phyloP scores from a whole-genome alignment of 805 yeast genomes.

The Sugiyamaella valdiviana region DNA sequence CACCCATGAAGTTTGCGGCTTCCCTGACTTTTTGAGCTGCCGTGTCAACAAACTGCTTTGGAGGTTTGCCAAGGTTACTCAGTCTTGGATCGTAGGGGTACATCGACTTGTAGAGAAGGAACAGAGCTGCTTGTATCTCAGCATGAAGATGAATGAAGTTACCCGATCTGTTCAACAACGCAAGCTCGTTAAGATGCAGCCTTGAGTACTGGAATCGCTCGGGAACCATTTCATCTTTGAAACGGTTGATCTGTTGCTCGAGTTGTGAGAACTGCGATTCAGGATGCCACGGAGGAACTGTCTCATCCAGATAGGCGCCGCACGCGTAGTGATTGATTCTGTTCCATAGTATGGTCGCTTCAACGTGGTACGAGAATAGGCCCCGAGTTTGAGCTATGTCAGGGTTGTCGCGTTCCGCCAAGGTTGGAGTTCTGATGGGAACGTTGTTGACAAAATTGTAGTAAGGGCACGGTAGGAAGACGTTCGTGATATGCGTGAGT shows the following conservation, averaged over 20 bases:
- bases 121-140: constrained; percentile 26
- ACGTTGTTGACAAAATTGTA: constrained; percentile 22
- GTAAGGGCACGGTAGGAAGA: constrained; percentile 28
- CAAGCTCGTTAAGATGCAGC: constrained; percentile 21
- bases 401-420: constrained; percentile 2
- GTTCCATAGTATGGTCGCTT: constrained; percentile 21
- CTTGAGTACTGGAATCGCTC: constrained; percentile 22
- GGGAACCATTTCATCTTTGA: constrained; percentile 22
- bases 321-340: constrained; percentile 18
- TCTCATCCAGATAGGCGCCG: constrained; percentile 17
- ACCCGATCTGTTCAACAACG: constrained; percentile 25
- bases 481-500: constrained; percentile 23
- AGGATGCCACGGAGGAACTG: constrained; percentile 29
- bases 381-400: constrained; percentile 8
- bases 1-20: constrained; percentile 30
- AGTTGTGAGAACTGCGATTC: constrained; percentile 23
- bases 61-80: constrained; percentile 18
- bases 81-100: constrained; percentile 26
- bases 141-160: constrained; percentile 31
- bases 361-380: constrained; percentile 18
- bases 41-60: constrained; percentile 27
- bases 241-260: constrained; percentile 16
- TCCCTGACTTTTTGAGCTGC: constrained; percentile 28
- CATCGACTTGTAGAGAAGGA: constrained; percentile 29
- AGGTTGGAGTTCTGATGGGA: constrained; percentile 7